A percentile compares a stretch with the other conserved stretches of the same genome.
phyloP scores from a whole-genome alignment of 169 alveolate species.

The Perkinsus olseni region DNA sequence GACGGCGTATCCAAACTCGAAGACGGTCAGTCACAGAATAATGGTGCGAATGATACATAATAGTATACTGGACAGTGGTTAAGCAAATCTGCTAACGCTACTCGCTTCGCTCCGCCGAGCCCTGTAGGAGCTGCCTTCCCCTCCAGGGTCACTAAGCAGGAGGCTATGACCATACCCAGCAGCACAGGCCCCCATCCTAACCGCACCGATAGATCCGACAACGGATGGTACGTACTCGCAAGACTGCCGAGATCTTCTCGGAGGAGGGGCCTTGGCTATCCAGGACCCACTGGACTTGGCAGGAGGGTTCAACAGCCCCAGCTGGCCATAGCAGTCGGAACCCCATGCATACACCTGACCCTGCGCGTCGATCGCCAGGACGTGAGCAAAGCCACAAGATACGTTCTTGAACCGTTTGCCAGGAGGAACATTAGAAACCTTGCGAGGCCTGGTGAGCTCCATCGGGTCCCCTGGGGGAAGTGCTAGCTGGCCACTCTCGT shows the following conservation, averaged over 20 bases:
- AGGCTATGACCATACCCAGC: neutral
- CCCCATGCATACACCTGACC: conserved; percentile 63
- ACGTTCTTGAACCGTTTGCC: conserved; percentile 10
- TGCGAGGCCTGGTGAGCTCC: conserved; percentile 16
- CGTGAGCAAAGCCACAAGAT: conserved; percentile 48
- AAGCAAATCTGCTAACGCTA: neutral
- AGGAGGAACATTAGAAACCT: conserved; percentile 7
- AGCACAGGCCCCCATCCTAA: neutral
- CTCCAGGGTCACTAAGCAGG: neutral
- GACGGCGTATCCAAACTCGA: neutral
- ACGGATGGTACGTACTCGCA: neutral
- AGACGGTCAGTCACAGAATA: neutral
- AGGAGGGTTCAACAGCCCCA: neutral
- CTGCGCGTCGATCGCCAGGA: conserved; percentile 36
- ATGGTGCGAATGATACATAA: neutral
- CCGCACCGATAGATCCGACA: neutral
- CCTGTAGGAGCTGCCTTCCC: neutral
- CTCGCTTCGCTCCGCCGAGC: neutral
- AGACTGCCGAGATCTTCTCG: neutral
- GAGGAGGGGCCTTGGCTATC: neutral
- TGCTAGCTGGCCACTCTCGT: neutral
- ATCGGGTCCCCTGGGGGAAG: neutral
- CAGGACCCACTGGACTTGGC: neutral
- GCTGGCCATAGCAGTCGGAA: neutral
- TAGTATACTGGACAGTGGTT: neutral